Conservation (phyloP, 306 rosid genomes). For the Malus sieversii region DNA sequence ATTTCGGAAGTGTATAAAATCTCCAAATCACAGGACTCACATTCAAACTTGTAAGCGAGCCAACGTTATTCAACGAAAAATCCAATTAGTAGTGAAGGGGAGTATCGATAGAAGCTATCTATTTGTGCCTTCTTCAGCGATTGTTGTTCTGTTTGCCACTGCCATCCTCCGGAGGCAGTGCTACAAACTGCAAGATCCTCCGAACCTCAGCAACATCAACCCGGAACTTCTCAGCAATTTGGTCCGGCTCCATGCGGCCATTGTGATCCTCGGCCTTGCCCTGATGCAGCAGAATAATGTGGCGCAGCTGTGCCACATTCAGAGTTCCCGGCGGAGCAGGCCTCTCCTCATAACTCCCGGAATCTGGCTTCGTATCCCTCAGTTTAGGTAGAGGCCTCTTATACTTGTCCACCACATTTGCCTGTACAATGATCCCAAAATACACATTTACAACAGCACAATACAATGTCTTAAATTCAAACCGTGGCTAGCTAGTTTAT, state of each 20-base stretch:
- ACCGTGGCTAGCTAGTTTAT: neutral
- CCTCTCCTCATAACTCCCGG: conserved; percentile 55
- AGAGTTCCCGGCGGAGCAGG: conserved; percentile 63
- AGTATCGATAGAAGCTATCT: neutral
- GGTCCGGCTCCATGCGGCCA: conserved; percentile 59
- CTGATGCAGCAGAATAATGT: conserved; percentile 54
- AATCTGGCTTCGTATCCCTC: conserved; percentile 59
- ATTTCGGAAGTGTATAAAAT: neutral
- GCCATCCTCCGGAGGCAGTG: conserved; percentile 60
- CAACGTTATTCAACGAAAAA: conserved; percentile 19
- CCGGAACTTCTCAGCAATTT: conserved; percentile 54
- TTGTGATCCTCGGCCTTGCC: conserved; percentile 77
- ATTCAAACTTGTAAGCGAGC: conserved; percentile 4
- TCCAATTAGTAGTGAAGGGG: conserved; percentile 4
- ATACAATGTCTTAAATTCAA: too few relatives aligned
- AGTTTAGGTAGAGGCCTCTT: conserved; percentile 73
- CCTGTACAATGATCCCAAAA: conserved; percentile 34
- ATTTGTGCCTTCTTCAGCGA: conserved; percentile 3
- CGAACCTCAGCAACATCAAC: conserved; percentile 49
- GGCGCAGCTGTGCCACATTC: conserved; percentile 78
- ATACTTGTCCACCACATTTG: conserved; percentile 59
- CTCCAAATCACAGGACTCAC: neutral
- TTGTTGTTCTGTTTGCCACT: conserved; percentile 28
- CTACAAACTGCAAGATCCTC: conserved; percentile 55
- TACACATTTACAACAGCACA: too few relatives aligned